Conservation (phyloP, 2,329 filamentous ascomycete species). For the Cladosporium sp. region DNA sequence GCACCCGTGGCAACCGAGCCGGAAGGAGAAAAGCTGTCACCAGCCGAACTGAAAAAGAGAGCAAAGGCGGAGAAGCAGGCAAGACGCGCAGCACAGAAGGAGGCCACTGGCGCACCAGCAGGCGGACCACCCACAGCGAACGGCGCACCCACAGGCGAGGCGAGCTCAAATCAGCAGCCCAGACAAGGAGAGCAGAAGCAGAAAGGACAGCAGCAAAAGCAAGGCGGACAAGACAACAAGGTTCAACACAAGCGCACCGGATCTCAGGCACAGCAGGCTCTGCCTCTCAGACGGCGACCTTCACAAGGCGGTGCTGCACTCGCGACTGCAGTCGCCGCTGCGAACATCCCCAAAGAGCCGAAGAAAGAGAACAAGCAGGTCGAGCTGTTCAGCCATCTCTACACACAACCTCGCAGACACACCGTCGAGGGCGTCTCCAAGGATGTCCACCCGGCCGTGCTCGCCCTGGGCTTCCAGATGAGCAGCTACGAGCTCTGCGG, state of each 20-base stretch:
- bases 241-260: slow-evolving; percentile 18
- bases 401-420: slow-evolving; percentile 67
- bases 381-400: slow-evolving; percentile 65
- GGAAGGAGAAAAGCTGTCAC: slow-evolving; percentile 56
- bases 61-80: slow-evolving; percentile 91
- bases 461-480: slow-evolving; percentile 86
- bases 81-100: slow-evolving; percentile 56
- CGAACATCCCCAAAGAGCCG: slow-evolving; percentile 37
- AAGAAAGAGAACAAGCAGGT: slow-evolving; percentile 58
- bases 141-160: slow-evolving; percentile 17
- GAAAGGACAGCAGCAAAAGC: slow-evolving; percentile 32
- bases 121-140: slow-evolving; percentile 17
- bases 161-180: slow-evolving; percentile 28
- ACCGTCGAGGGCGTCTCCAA: slow-evolving; percentile 59
- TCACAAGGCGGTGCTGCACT: slow-evolving; percentile 20
- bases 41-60: slow-evolving; percentile 80
- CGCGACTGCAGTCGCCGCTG: neutral
- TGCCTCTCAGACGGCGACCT: slow-evolving; percentile 17
- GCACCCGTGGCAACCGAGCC: slow-evolving; percentile 11
- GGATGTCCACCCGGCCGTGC: slow-evolving; percentile 79
- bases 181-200: slow-evolving; percentile 25
- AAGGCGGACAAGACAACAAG: slow-evolving; percentile 20
- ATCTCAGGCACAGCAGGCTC: slow-evolving; percentile 14
- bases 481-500: slow-evolving; percentile 83
- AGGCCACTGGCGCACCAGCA: slow-evolving; percentile 20